A percentile compares a stretch with the other conserved stretches of the same genome.
phyloP scores from a whole-genome alignment of 352 stramenopile species.

The Pythium rishiriense region DNA sequence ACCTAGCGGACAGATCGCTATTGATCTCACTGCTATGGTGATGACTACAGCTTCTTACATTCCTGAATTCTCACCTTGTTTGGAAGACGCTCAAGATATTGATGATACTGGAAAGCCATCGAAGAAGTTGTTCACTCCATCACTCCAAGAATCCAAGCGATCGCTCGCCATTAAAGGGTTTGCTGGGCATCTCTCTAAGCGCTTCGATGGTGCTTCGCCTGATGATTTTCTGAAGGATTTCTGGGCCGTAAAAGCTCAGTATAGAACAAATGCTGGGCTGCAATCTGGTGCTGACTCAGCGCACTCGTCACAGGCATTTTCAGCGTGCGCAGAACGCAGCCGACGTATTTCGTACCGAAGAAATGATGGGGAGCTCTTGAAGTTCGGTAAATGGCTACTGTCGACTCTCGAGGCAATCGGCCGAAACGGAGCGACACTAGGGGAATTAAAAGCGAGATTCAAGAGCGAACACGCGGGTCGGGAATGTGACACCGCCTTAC shows the following conservation, averaged over 20 bases:
- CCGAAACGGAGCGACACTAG: slow-evolving; percentile 15
- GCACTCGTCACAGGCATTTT: slow-evolving; percentile 24
- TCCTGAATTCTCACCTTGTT: slow-evolving; percentile 36
- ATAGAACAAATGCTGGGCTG: slow-evolving; percentile 15
- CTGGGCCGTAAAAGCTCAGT: slow-evolving; percentile 65
- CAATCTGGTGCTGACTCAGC: neutral
- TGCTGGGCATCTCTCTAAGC: slow-evolving; percentile 55
- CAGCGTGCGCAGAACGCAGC: neutral
- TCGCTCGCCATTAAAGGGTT: slow-evolving; percentile 66
- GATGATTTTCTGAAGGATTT: slow-evolving; percentile 79
- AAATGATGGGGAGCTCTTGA: neutral
- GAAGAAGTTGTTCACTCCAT: slow-evolving; percentile 11
- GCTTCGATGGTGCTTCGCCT: slow-evolving; percentile 43
- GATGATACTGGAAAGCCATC: neutral
- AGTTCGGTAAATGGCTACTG: slow-evolving; percentile 8
- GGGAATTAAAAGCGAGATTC: slow-evolving; percentile 11
- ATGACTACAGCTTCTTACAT: slow-evolving; percentile 42
- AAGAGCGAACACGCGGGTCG: neutral
- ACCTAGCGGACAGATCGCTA: slow-evolving; percentile 42
- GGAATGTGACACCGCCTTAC: neutral
- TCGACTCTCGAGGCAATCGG: slow-evolving; percentile 7
- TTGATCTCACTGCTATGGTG: slow-evolving; percentile 58
- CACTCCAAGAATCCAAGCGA: slow-evolving; percentile 33
- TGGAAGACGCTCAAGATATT: neutral
- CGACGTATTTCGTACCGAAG: neutral